These are phyloP conservation scores for Orobanche coerulescens DNA, from an alignment of 257 asterid species.

Conservation along the genomic window DNA sequence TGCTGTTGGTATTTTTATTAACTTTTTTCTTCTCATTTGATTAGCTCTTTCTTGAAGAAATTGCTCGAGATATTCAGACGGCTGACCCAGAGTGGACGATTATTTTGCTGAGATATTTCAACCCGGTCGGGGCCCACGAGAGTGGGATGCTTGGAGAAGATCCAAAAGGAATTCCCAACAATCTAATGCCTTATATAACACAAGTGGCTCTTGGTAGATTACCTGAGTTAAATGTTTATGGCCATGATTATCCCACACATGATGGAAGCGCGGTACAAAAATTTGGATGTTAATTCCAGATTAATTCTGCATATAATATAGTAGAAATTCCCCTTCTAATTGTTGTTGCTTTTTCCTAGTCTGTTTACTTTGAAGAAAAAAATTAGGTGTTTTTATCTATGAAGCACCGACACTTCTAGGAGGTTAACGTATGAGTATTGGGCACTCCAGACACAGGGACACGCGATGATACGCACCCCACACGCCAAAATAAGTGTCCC, in stretches of 20 bases:
- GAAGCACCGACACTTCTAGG: too few species aligned
- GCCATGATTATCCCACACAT: conserved; percentile 86
- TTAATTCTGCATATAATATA: background rate
- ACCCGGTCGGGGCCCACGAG: conserved; percentile 93
- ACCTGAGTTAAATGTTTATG: conserved; percentile 76
- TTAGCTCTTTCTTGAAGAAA: conserved; percentile 82
- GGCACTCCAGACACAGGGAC: too few species aligned
- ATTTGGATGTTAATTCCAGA: background rate
- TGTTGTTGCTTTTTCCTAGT: too few species aligned
- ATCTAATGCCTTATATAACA: conserved; percentile 93
- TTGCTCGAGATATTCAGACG: conserved; percentile 68
- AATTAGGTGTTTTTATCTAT: too few species aligned
- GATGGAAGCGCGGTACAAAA: conserved; percentile 89
- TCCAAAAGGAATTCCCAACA: conserved; percentile 93
- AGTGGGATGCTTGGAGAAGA: conserved; percentile 93
- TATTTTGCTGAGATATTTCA: conserved; percentile 81
- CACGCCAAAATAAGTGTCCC: too few species aligned
- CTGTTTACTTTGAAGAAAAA: too few species aligned
- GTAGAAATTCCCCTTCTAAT: background rate
- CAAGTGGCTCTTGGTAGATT: conserved; percentile 95
- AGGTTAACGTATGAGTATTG: too few species aligned
- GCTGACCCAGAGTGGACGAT: conserved; percentile 79
- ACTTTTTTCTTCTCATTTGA: background rate
- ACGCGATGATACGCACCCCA: too few species aligned
- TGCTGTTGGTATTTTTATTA: too few species aligned